Evolutionary conservation across 2,329 filamentous ascomycete genomes (phyloP), one percentile per base, ranked within the genome.

Genomic region (Pseudogymnoascus sp.): DNA sequence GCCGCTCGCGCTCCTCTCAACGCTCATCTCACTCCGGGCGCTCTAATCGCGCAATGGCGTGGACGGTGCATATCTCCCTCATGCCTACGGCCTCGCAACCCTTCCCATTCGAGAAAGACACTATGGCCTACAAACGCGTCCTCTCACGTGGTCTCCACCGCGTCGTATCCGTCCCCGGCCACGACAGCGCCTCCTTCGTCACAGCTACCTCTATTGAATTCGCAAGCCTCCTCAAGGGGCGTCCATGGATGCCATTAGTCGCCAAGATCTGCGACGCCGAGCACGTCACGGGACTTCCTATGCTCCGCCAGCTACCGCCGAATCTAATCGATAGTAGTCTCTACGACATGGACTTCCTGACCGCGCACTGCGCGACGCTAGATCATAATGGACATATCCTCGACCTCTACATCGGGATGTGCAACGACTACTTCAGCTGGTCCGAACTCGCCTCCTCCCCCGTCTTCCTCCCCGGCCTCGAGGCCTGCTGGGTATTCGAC

Each of bases 61-160:
- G 83, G 83, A 85, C 83, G 1, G 81, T 86, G 29, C 83, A 86
- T 68, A 77, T 86, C 37, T 86, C 83, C 2, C 77, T 86, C 11
- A 76, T 86, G 39, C 83, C 83, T 3, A 80, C 78, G 57, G 76
- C 76, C 11, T 77, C 77, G 36, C 79, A 82, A 63, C 80, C 82
- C 4, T 84, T 85, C 67, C 83, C 83, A 0, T 86, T 86, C 69
- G 83, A 86, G 72, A 83, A 83, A 69, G 82, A 85, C 67, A 85
- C 83, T 12, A 81, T 77, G 42, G 83, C 83, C 3, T 86, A 86
- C 72, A 85, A 85, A 69, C 78, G 83, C 47, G 85, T 83, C 51
- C 75, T 86, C 4, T 86, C 83, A 12, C 80, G 83, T 14, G 83
- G 83, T 2, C 77, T 86, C 51, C 83, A 86, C 68, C 81, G 80